These are phyloP conservation scores for Penicillium lagena DNA, from an alignment of 495 filamentous ascomycete species.

Conservation along the genomic window DNA sequence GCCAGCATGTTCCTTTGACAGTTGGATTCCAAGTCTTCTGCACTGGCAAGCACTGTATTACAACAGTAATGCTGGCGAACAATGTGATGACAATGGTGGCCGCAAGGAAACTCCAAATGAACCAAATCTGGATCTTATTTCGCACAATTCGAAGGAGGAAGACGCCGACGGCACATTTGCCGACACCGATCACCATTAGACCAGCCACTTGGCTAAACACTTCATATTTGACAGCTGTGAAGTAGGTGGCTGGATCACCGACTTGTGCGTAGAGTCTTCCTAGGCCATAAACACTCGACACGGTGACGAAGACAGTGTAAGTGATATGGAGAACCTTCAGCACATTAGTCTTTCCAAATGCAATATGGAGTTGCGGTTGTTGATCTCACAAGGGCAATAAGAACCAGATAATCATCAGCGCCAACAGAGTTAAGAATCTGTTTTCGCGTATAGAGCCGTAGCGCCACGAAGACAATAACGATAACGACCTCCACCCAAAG, in stretches of 20 bases:
- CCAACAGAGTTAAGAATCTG: slow-evolving; percentile 15
- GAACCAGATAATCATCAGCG: slow-evolving; percentile 14
- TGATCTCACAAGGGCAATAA: slow-evolving; percentile 12
- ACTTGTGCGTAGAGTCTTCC: slow-evolving; percentile 13
- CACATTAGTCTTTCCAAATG: background rate
- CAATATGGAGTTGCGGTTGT: background rate
- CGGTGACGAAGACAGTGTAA: slow-evolving; percentile 17
- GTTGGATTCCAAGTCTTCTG: slow-evolving; percentile 16
- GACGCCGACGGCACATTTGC: slow-evolving; percentile 15
- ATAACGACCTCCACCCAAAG: slow-evolving; percentile 16
- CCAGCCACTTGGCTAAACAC: slow-evolving; percentile 19
- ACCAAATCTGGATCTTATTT: slow-evolving; percentile 17
- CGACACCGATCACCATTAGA: slow-evolving; percentile 19
- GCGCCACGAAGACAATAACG: slow-evolving; percentile 11
- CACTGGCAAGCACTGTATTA: slow-evolving; percentile 19
- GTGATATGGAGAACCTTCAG: slow-evolving; percentile 14
- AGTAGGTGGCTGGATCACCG: slow-evolving; percentile 12
- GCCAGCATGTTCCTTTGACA: slow-evolving; percentile 12
- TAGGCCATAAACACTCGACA: slow-evolving; percentile 13
- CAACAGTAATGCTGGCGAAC: slow-evolving; percentile 14
- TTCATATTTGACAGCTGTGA: slow-evolving; percentile 16
- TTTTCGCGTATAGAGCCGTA: slow-evolving; percentile 20
- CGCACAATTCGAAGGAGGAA: slow-evolving; percentile 23
- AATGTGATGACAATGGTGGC: slow-evolving; percentile 14
- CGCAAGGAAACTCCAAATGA: slow-evolving; percentile 13